These are phyloP conservation scores for Podospora anserina DNA, from an alignment of 495 filamentous ascomycete genomes.

Conservation along the genomic window DNA sequence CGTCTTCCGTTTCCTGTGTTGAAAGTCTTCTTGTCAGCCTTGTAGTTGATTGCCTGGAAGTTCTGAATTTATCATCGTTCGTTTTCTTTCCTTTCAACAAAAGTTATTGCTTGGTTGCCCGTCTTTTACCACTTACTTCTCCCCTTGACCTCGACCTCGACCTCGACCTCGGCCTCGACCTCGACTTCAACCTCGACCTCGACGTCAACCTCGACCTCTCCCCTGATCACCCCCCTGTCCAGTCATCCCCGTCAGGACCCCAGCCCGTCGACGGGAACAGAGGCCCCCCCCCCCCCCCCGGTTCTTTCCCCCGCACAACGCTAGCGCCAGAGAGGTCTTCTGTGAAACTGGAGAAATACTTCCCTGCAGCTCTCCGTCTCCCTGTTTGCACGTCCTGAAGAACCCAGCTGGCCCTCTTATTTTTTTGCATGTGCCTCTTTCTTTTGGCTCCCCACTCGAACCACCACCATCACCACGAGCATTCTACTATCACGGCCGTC, in stretches of 20 bases:
- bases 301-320: conserved; percentile 11
- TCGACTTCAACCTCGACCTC: neutral
- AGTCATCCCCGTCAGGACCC: neutral
- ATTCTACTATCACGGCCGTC: neutral
- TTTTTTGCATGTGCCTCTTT: conserved; percentile 20
- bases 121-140: too few species aligned
- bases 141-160: too few species aligned
- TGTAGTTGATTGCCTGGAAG: neutral
- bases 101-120: too few species aligned
- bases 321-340: conserved; percentile 3
- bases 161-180: too few species aligned
- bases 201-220: neutral
- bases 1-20: too few species aligned
- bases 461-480: neutral
- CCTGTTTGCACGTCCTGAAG: conserved; percentile 1
- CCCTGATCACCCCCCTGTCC: neutral
- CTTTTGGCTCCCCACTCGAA: neutral
- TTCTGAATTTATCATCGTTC: neutral
- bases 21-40: neutral
- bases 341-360: conserved; percentile 11
- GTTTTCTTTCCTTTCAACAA: neutral
- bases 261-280: too few species aligned
- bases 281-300: too few species aligned
- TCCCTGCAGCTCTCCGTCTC: conserved; percentile 5
- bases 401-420: neutral